A percentile compares a stretch with the other conserved stretches of the same genome.
Evolutionary conservation across 139 green algal genomes (phyloP).

Genomic region (Pseudopediastrum boryanum): DNA sequence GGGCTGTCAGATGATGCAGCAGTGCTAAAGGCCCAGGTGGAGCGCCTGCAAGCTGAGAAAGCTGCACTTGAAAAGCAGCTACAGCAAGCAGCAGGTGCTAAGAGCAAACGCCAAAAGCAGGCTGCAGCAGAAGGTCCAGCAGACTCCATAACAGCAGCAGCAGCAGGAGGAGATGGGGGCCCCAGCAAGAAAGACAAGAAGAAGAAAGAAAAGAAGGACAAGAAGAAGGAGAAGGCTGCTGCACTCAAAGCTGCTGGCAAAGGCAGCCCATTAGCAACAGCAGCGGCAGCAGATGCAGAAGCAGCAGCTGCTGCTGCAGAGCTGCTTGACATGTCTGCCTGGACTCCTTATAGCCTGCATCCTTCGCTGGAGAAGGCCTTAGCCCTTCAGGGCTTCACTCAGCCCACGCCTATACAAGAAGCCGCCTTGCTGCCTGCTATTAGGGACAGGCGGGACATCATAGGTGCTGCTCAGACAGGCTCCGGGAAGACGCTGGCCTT

Average conservation of each 20-base stretch:
- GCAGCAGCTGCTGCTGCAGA: slow-evolving; percentile 4
- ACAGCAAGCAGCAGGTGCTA: slow-evolving; percentile 25
- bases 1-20: slow-evolving; percentile 26
- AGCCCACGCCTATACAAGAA: slow-evolving; percentile 84
- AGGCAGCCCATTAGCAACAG: slow-evolving; percentile 9
- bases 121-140: slow-evolving; percentile 16
- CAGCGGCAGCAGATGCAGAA: neutral
- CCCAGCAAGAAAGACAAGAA: neutral
- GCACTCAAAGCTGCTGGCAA: slow-evolving; percentile 7
- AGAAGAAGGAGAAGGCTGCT: neutral
- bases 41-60: slow-evolving; percentile 51
- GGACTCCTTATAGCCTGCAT: slow-evolving; percentile 51
- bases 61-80: slow-evolving; percentile 20
- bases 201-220: slow-evolving; percentile 6
- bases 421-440: slow-evolving; percentile 77
- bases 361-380: slow-evolving; percentile 42
- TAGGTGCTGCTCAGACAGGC: slow-evolving; percentile 96
- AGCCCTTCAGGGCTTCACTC: slow-evolving; percentile 57
- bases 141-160: slow-evolving; percentile 34
- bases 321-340: slow-evolving; percentile 55
- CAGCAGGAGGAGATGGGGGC: too few relatives aligned
- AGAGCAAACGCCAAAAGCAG: slow-evolving; percentile 15
- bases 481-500: slow-evolving; percentile 99
- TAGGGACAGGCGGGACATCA: slow-evolving; percentile 78
- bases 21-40: slow-evolving; percentile 37